A percentile compares a stretch with the other conserved stretches of the same genome.
Evolutionary conservation across 1,284 basidiomycete genomes (phyloP).

Genomic region (Moesziomyces antarcticus): DNA sequence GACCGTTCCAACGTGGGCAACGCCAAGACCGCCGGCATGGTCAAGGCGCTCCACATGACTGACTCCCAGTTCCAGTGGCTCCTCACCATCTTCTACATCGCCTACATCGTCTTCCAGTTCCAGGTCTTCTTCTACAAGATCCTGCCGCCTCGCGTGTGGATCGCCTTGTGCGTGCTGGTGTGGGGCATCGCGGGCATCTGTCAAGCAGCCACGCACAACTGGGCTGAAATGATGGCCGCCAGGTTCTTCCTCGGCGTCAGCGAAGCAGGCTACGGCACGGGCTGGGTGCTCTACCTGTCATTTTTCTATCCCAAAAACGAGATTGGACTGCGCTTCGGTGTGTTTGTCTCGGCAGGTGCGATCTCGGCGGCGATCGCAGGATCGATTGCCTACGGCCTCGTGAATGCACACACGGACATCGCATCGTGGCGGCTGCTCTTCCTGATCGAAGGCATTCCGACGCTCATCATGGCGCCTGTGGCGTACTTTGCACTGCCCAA

Average conservation of each 20-base stretch:
- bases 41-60: constrained; percentile 36
- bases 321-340: constrained; percentile 59
- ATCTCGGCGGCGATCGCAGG: constrained; percentile 50
- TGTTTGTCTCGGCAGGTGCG: constrained; percentile 39
- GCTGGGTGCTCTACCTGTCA: constrained; percentile 52
- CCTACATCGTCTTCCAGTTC: constrained; percentile 58
- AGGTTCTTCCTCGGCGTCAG: constrained; percentile 58
- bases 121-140: constrained; percentile 59
- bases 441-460: constrained; percentile 61
- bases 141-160: constrained; percentile 52
- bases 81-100: constrained; percentile 57
- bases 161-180: constrained; percentile 50
- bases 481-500: constrained; percentile 58
- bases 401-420: constrained; percentile 45
- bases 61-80: constrained; percentile 61
- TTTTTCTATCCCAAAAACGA: constrained; percentile 64
- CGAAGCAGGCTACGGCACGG: constrained; percentile 62
- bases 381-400: constrained; percentile 62
- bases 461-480: constrained; percentile 51
- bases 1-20: constrained; percentile 57
- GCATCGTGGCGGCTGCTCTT: constrained; percentile 59
- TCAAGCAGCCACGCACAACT: constrained; percentile 54
- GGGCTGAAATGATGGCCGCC: constrained; percentile 54
- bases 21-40: constrained; percentile 58
- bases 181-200: constrained; percentile 57